phyloP scores from a whole-genome alignment of 2,329 filamentous ascomycete genomes.

The Aspergillus alliaceus region DNA sequence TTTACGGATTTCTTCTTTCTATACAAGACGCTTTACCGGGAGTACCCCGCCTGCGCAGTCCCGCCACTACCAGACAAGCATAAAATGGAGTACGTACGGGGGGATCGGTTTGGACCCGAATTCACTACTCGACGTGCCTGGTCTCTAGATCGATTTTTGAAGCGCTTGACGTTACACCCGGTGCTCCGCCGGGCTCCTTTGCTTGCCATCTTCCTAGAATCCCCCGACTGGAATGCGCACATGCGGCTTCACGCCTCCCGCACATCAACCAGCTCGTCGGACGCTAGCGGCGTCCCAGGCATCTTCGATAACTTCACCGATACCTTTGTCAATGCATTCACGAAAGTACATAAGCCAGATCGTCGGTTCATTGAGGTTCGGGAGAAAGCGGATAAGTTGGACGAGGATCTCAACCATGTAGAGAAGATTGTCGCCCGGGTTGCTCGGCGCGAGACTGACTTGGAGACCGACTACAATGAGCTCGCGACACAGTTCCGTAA shows the following conservation, averaged over 20 bases:
- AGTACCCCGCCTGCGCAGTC: slow-evolving; percentile 89
- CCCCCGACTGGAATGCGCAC: slow-evolving; percentile 91
- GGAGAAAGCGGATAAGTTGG: slow-evolving; percentile 88
- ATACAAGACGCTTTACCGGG: slow-evolving; percentile 82
- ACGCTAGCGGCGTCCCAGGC: slow-evolving; percentile 51
- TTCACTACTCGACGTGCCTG: slow-evolving; percentile 87
- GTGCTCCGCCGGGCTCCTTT: slow-evolving; percentile 80
- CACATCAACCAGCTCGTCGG: slow-evolving; percentile 51
- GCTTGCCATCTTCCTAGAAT: slow-evolving; percentile 87
- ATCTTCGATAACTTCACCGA: slow-evolving; percentile 96
- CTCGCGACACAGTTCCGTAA: slow-evolving; percentile 94
- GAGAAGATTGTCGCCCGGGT: slow-evolving; percentile 95
- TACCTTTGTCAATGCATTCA: slow-evolving; percentile 95
- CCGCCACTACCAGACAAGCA: slow-evolving; percentile 97
- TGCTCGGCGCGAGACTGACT: slow-evolving; percentile 79
- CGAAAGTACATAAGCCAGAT: slow-evolving; percentile 93
- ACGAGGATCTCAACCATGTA: slow-evolving; percentile 88
- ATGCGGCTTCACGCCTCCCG: slow-evolving; percentile 78
- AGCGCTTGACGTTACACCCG: slow-evolving; percentile 82
- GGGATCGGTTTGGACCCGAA: slow-evolving; percentile 89
- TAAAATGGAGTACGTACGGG: slow-evolving; percentile 97
- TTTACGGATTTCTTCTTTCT: slow-evolving; percentile 98
- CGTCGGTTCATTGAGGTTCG: slow-evolving; percentile 91
- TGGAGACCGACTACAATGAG: slow-evolving; percentile 85
- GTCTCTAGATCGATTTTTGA: slow-evolving; percentile 87